Base-by-base conservation (phyloP, 176 grass and related monocot species). In the Aegilops longissima region DNA sequence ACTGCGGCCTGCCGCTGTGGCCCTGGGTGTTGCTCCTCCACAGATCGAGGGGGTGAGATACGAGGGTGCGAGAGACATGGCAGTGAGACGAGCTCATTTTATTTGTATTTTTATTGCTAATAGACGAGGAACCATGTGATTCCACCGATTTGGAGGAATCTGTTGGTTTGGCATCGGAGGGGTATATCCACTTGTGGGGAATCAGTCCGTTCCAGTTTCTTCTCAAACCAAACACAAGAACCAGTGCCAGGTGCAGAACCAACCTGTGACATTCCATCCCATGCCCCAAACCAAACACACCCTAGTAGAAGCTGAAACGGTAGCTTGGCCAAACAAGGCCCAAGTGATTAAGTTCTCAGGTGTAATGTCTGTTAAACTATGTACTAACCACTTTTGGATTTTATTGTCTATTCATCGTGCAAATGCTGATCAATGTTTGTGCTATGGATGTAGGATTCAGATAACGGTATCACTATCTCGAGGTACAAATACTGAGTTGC, bases 381-480 rank as follows among this genome's bases (percentile, higher is more conserved):
- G 47, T 77, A 77, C n/a, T 35, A 78, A 21, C 54, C 31, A 33
- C 2, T 25, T 12, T 67, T 87, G 24, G 79, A 67, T 69, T 74
- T 45, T 17, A 83, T 56, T 58, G 3, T 44, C 33, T 47, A 25
- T 87, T 69, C 42, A 54, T 85, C 83, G 25, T 84, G 70, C 29
- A 70, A 59, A 49, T 79, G 54, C 80, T 89, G 56, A 33, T 40
- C 0, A 14, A 2, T 1, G 30, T 78, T 61, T 92, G 9, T 66
- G 27, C 74, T 85, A 80, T 75, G 80, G 80, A 67, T 94, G 87
- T 87, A 99, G 97, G 85, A 99, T 94, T 80, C 89, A 94, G 79
- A 89, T 99, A 83, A 87, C 90, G 59, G 74, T 96, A 85, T 99
- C 94, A 79, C 87, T 99, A 78, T 88, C 94, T 66, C 88, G 61